Base-by-base conservation (phyloP, 1,139 yeast genomes). In the Hyphopichia wangnamkhiaoensis region DNA sequence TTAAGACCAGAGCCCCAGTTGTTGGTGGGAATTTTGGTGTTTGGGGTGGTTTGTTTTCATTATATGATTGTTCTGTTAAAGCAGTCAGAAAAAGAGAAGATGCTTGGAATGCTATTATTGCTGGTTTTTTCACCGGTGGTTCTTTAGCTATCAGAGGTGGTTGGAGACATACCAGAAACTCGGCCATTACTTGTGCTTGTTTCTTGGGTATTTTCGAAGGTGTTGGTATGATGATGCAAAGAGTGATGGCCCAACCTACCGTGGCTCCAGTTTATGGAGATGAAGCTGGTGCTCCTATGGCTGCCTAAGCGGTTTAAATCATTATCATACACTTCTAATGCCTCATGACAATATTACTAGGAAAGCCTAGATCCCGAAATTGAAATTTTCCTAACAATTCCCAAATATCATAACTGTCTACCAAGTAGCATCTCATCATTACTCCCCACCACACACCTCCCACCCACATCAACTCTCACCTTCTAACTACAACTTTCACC, bases 21-120 rank as follows among this genome's bases (percentile, higher is more conserved):
- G 91, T 93, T 41, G 99, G 98, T 48, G 99, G 99, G 58, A 93
- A 93, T 68, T 93, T 93, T 59, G 98, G 98, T 68, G 96, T 89
- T 31, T 93, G 99, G 99, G 99, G 98, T 74, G 99, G 99, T 44
- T 73, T 93, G 54, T 93, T 94, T 62, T 88, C 96, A 28, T 85
- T 95, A 6, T 94, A 84, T 62, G 98, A 93, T 67, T 93, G 99
- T 74, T 79, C 93, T 20, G 96, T 93, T 38, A 93, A 93, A 68
- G 96, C 94, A 2, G 80, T 93, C 30, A 86, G 99, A 72, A 86
- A 88, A 67, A 88, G 97, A 71, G 99, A 93, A 68, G 99, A 93
- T 63, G 96, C 98, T 8, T 88, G 95, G 87, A 93, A 93, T 63
- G 97, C 98, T 45, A 93, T 93, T 56, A 85, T 93, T 61, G 98